Percentiles rank a stretch among this genome's conserved stretches.
Evolutionary conservation across 306 rosid genomes (phyloP).

Genomic region (Delonix regia): DNA sequence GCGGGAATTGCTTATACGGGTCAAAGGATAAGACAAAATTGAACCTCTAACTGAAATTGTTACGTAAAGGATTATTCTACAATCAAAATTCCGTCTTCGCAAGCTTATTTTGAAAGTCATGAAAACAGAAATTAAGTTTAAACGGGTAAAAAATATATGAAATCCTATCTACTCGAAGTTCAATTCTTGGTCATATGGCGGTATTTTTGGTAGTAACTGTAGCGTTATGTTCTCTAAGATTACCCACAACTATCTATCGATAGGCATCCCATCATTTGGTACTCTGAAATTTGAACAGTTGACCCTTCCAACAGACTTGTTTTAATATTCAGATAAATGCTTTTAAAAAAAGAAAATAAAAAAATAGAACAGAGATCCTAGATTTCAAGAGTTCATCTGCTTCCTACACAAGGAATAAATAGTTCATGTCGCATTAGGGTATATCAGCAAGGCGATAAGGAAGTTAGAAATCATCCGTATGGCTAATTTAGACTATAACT

Average conservation of each 20-base stretch:
- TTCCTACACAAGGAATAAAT: neutral
- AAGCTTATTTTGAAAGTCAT: neutral
- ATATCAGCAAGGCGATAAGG: too few species aligned
- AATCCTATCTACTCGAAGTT: neutral
- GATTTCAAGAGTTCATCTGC: too few species aligned
- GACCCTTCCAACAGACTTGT: neutral
- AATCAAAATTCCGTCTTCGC: neutral
- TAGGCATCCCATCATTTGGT: neutral
- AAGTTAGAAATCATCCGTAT: too few species aligned
- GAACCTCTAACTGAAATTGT: neutral
- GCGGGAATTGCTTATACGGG: neutral
- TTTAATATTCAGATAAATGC: neutral
- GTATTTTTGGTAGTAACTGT: too few species aligned
- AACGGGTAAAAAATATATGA: neutral
- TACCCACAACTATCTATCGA: too few species aligned
- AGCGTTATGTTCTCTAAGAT: too few species aligned
- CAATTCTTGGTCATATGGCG: neutral
- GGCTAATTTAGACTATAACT: neutral
- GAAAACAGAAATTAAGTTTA: neutral
- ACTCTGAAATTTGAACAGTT: neutral
- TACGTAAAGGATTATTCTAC: neutral
- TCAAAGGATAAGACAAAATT: neutral
- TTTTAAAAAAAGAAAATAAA: too few species aligned
- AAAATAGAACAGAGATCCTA: neutral
- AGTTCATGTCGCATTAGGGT: neutral